Percentiles rank a stretch among this genome's conserved stretches.
Conservation (phyloP, 1,284 basidiomycete species). For the Porodaedalea pini region DNA sequence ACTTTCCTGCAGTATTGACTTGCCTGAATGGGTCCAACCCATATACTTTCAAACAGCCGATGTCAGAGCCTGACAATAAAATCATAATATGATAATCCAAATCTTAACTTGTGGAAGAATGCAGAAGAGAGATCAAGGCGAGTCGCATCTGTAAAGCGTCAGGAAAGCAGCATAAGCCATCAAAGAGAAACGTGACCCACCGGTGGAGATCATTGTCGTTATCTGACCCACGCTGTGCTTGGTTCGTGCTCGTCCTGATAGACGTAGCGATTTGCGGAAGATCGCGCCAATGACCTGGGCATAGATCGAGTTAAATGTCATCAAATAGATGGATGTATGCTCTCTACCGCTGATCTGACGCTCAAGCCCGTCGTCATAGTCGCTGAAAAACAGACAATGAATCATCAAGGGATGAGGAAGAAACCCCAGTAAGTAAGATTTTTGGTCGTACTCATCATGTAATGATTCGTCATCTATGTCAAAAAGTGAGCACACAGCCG, state of each 20-base stretch:
- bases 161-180: background rate
- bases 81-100: conserved; percentile 25
- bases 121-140: conserved; percentile 47
- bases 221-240: conserved; percentile 64
- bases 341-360: conserved; percentile 50
- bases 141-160: conserved; percentile 39
- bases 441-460: conserved; percentile 41
- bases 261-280: conserved; percentile 67
- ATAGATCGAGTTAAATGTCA: conserved; percentile 13
- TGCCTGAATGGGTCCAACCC: conserved; percentile 55
- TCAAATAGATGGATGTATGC: conserved; percentile 22
- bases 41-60: conserved; percentile 37
- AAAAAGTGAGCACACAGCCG: background rate
- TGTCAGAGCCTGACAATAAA: conserved; percentile 14
- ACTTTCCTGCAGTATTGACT: background rate
- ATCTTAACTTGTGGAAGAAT: conserved; percentile 51
- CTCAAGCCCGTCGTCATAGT: conserved; percentile 50
- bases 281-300: conserved; percentile 59
- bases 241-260: conserved; percentile 61
- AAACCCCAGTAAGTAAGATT: background rate
- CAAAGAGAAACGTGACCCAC: background rate
- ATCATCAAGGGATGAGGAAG: conserved; percentile 2
- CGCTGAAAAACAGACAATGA: conserved; percentile 31
- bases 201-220: conserved; percentile 65
- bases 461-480: conserved; percentile 52